A percentile compares a stretch with the other conserved stretches of the same genome.
Evolutionary conservation across 2,329 filamentous ascomycete species (phyloP).

Genomic region (Verticillium longisporum): DNA sequence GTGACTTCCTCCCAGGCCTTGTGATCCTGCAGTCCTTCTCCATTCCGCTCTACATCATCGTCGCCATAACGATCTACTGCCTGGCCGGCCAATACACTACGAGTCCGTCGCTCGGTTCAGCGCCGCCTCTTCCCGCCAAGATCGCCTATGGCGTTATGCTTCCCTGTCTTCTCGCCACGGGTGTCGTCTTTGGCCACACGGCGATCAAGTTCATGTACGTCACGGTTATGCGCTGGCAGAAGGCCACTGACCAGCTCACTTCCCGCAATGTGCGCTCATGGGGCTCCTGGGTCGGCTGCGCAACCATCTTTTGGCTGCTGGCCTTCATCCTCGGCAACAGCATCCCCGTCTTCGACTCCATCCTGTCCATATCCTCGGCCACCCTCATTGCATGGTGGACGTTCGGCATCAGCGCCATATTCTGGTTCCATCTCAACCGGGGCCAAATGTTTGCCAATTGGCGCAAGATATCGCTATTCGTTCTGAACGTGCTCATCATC

Average conservation of each 20-base stretch:
- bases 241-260: conserved; percentile 23
- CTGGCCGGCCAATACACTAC: conserved; percentile 22
- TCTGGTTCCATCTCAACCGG: conserved; percentile 30
- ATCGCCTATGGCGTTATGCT: conserved; percentile 24
- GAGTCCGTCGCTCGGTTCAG: conserved; percentile 25
- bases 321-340: conserved; percentile 27
- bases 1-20: conserved; percentile 23
- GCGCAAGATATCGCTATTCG: conserved; percentile 20
- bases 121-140: conserved; percentile 22
- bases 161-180: conserved; percentile 20
- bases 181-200: conserved; percentile 24
- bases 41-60: conserved; percentile 23
- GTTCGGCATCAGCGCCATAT: conserved; percentile 26
- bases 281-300: conserved; percentile 25
- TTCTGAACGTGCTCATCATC: conserved; percentile 22
- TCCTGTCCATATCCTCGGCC: conserved; percentile 26
- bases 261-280: conserved; percentile 24
- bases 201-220: conserved; percentile 27
- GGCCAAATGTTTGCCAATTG: conserved; percentile 18
- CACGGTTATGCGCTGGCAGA: conserved; percentile 23
- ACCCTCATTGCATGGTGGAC: conserved; percentile 29
- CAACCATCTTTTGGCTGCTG: conserved; percentile 24
- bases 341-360: conserved; percentile 29
- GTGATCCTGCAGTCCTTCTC: conserved; percentile 23
- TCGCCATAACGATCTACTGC: conserved; percentile 23